Conservation (phyloP, 2,329 filamentous ascomycete species). For the Colletotrichum tropicale region DNA sequence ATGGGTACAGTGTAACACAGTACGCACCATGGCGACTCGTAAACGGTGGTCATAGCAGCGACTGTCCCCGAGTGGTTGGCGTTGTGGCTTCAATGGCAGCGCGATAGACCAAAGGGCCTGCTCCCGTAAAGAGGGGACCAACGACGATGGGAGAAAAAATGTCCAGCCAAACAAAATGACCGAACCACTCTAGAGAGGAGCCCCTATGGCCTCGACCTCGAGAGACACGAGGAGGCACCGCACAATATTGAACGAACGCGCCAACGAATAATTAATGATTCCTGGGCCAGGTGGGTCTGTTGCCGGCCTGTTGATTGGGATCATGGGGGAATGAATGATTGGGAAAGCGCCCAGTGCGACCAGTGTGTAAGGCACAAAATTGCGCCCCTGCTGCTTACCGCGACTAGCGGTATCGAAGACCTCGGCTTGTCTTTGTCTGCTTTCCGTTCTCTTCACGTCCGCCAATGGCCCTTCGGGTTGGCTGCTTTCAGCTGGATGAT, state of each 20-base stretch:
- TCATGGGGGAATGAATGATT: constrained; percentile 21
- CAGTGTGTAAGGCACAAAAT: background rate
- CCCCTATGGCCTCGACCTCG: background rate
- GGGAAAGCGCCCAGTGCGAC: constrained; percentile 29
- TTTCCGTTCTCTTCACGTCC: background rate
- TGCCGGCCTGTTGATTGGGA: background rate
- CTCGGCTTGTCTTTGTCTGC: constrained; percentile 10
- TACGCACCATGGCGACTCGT: background rate
- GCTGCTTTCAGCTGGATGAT: constrained; percentile 1
- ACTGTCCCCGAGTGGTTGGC: background rate
- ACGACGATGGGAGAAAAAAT: background rate
- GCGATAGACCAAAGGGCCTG: background rate
- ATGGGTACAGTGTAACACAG: background rate
- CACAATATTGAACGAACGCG: constrained; percentile 6
- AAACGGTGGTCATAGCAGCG: constrained; percentile 1
- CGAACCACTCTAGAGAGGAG: background rate
- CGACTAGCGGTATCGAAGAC: constrained; percentile 11
- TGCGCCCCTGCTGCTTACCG: constrained; percentile 2
- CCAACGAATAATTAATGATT: constrained; percentile 15
- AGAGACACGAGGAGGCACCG: background rate
- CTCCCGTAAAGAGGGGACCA: background rate
- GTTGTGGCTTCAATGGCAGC: background rate
- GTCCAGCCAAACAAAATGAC: background rate
- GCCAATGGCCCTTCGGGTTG: background rate
- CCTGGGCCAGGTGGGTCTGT: constrained; percentile 3